phyloP scores from a whole-genome alignment of 192 early-diverging fungal genomes.

The Mortierella hygrophila region DNA sequence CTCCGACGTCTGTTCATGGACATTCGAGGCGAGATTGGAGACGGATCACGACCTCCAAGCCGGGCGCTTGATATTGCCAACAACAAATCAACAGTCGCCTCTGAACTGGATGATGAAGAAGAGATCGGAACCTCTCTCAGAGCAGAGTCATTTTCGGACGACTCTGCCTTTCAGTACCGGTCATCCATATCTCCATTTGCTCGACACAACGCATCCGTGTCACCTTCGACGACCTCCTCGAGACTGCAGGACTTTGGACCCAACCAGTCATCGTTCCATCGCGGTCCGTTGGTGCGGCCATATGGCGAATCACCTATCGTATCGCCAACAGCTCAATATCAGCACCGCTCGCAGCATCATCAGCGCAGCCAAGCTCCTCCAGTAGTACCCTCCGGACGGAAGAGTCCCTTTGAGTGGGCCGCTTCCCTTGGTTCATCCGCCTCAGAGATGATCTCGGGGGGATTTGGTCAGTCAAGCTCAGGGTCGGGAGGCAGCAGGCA shows the following conservation, averaged over 20 bases:
- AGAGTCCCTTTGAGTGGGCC: conserved; percentile 55
- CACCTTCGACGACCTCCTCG: neutral
- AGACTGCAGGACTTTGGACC: neutral
- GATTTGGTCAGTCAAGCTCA: conserved; percentile 28
- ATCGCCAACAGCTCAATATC: neutral
- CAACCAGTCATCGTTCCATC: neutral
- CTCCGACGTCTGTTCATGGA: conserved; percentile 52
- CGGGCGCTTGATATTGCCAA: neutral
- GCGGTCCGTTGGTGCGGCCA: neutral
- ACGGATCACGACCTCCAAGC: conserved; percentile 8
- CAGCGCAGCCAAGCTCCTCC: neutral
- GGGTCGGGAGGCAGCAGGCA: conserved; percentile 1
- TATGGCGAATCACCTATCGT: neutral
- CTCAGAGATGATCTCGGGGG: conserved; percentile 39
- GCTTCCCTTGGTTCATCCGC: conserved; percentile 37
- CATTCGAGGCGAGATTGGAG: conserved; percentile 49
- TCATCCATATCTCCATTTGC: conserved; percentile 8
- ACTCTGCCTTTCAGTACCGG: conserved; percentile 33
- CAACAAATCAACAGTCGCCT: neutral
- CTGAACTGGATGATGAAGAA: neutral
- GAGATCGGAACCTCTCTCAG: conserved; percentile 20
- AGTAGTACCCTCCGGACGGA: conserved; percentile 15
- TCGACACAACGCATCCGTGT: neutral
- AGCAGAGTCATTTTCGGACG: conserved; percentile 48
- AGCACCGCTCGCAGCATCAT: neutral